phyloP scores from a whole-genome alignment of 2,329 filamentous ascomycete genomes.

The Talaromyces sp. region DNA sequence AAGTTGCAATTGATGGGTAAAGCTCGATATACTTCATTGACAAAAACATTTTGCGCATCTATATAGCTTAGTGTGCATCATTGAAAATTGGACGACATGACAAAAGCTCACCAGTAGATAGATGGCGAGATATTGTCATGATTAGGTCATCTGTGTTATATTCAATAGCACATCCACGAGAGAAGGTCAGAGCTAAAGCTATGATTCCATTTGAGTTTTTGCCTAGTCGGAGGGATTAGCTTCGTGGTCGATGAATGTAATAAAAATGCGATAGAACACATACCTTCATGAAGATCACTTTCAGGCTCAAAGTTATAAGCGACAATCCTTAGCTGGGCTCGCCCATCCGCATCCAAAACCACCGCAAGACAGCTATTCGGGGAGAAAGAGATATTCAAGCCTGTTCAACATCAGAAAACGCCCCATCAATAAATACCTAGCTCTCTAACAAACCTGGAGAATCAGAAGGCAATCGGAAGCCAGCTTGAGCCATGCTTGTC shows the following conservation, averaged over 20 bases:
- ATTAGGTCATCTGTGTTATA: conserved; percentile 67
- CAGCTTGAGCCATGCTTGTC: conserved; percentile 68
- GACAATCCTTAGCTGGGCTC: conserved; percentile 38
- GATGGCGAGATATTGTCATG: conserved; percentile 57
- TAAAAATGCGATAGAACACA: conserved; percentile 15
- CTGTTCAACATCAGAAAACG: conserved; percentile 22
- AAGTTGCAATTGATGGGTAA: conserved; percentile 76
- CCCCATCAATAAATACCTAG: neutral
- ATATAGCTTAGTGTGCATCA: conserved; percentile 20
- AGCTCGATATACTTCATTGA: conserved; percentile 64
- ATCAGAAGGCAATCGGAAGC: conserved; percentile 67
- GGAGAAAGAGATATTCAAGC: conserved; percentile 41
- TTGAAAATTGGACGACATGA: neutral
- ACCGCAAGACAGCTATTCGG: conserved; percentile 43
- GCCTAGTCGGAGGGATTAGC: conserved; percentile 23
- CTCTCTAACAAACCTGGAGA: conserved; percentile 52
- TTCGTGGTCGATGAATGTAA: neutral
- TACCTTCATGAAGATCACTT: conserved; percentile 37
- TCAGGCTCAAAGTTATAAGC: conserved; percentile 40
- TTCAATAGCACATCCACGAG: conserved; percentile 47
- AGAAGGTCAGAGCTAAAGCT: conserved; percentile 54
- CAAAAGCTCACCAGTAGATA: conserved; percentile 35
- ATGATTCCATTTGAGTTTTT: conserved; percentile 55
- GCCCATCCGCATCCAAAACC: conserved; percentile 37
- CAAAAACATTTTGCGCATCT: conserved; percentile 61